These are phyloP conservation scores for Diplotaxis tenuifolia DNA, from an alignment of 345 rosid genomes.

Conservation along the genomic window DNA sequence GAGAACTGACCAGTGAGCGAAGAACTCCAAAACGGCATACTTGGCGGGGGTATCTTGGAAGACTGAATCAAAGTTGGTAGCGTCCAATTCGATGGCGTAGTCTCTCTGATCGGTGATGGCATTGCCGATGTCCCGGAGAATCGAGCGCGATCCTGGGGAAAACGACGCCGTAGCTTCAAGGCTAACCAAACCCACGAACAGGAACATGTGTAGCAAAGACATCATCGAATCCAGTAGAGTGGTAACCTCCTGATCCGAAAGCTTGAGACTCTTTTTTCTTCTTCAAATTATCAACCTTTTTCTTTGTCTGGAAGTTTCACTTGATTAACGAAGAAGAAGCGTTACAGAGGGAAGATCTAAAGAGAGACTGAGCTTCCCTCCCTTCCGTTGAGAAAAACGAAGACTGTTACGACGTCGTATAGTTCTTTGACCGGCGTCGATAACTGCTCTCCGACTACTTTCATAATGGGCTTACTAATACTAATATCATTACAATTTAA, in stretches of 20 bases:
- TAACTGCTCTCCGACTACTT: not conserved
- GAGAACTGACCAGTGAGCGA: slow-evolving; percentile 74
- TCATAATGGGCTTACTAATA: slow-evolving; percentile 22
- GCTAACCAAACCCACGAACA: slow-evolving; percentile 41
- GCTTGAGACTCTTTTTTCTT: not conserved
- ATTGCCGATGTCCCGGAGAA: slow-evolving; percentile 55
- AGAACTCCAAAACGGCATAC: slow-evolving; percentile 82
- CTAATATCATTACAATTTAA: not conserved
- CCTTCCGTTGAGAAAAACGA: slow-evolving; percentile 27
- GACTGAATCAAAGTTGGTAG: slow-evolving; percentile 63
- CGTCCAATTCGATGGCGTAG: slow-evolving; percentile 65
- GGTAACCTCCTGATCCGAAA: not conserved
- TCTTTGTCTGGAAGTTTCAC: not conserved
- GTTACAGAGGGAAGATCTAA: slow-evolving; percentile 14
- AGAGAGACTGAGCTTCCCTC: slow-evolving; percentile 21
- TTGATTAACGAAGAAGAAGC: not conserved
- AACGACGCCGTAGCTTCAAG: slow-evolving; percentile 42
- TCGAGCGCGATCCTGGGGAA: slow-evolving; percentile 66
- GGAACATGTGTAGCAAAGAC: slow-evolving; percentile 9
- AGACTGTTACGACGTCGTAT: slow-evolving; percentile 10
- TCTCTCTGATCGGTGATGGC: slow-evolving; percentile 41
- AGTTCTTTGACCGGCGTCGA: slow-evolving; percentile 2
- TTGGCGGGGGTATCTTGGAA: slow-evolving; percentile 65
- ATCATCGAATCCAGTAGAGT: not conserved
- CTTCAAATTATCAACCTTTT: not conserved